Evolutionary conservation across 2,329 filamentous ascomycete genomes (phyloP), one percentile per base, ranked within the genome.

Genomic region (Hyphodiscus sp.): DNA sequence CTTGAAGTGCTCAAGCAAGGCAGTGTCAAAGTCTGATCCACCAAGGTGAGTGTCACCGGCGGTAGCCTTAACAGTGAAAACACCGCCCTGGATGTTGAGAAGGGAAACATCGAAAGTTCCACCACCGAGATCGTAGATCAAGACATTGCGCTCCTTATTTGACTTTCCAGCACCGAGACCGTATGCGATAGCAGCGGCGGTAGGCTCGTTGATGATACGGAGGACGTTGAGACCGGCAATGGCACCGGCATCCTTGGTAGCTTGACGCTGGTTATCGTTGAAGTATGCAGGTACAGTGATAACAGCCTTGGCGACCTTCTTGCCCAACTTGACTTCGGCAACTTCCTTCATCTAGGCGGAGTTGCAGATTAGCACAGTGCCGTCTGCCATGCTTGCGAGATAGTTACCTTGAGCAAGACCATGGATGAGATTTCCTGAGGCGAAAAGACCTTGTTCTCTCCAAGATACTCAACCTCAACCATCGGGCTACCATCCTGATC

Each of bases 51-150:
- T 96, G 70, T 99, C 92, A 84, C 94, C 94, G 69, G 92, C 91
- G 56, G 94, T 97, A 59, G 92, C 91, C 85, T 95, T 95, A 74
- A 97, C 94, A 62, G 92, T 96, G 83, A 99, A 99, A 69, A 99
- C 94, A 82, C 94, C 94, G 71, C 92, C 91, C 79, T 97, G 91
- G 73, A 99, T 97, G 82, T 96, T 92, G 45, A 99, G 84, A 65
- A 97, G 89, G 61, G 94, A 97, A 26, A 99, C 94, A 96, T 99
- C 94, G 78, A 99, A 99, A 74, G 94, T 99, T 83, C 94, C 94
- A 83, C 94, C 94, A 83, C 94, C 94, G 61, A 99, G 86, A 86
- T 99, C 94, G 82, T 97, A 99, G 80, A 99, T 97, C 65, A 99
- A 83, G 70, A 99, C 92, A 73, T 97, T 96, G 71, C 94, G 90